Evolutionary conservation across 1,284 basidiomycete genomes (phyloP), one percentile per base, ranked within the genome.

Genomic region (Laetiporus sulphureus): DNA sequence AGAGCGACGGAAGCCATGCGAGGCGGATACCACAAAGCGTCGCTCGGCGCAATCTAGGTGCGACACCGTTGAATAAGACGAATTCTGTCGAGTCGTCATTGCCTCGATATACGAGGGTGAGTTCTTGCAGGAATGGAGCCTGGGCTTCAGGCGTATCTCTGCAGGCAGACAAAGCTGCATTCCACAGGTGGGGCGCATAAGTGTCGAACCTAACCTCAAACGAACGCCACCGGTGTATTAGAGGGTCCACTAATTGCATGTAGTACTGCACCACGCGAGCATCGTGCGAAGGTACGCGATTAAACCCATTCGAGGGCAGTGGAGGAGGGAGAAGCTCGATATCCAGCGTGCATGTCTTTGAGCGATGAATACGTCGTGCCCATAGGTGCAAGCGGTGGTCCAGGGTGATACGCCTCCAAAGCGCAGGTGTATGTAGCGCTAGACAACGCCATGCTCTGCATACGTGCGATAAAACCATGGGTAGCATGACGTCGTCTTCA

Each of bases 61-160:
- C 71, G 48, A 66, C 61, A n/a, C 76, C 79, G 27, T 69, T 69
- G 58, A 85, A 85, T 32, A 83, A 68, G 35, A 63, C 60, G 47
- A 79, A 84, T 55, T 79, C 75, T 55, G 77, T 77, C 15, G 68
- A 66, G 54, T 83, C 80, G 48, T 84, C 81, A 52, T 84, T 84
- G 34, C 63, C 62, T 16, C 75, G 73, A 54, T 80, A 77, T 13
- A 75, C 58, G 15, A 85, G 68, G 4, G 64, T 66, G 21, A 85
- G 60, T n/a, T 75, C 71, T 47, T 76, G 71, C 31, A 85, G 61
- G 38, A 61, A 54, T 16, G 63, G 65, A 1, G 71, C 77, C 40
- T 66, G 63, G 16, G 60, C 55, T 32, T 58, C 43, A 37, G 56
- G 55, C 18, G 60, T 58, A 21, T 57, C 56, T 6, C 63, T 64